Percentiles rank a stretch among this genome's conserved stretches.
phyloP scores from a whole-genome alignment of 2,329 filamentous ascomycete species.

The Myrmaecium sp. region DNA sequence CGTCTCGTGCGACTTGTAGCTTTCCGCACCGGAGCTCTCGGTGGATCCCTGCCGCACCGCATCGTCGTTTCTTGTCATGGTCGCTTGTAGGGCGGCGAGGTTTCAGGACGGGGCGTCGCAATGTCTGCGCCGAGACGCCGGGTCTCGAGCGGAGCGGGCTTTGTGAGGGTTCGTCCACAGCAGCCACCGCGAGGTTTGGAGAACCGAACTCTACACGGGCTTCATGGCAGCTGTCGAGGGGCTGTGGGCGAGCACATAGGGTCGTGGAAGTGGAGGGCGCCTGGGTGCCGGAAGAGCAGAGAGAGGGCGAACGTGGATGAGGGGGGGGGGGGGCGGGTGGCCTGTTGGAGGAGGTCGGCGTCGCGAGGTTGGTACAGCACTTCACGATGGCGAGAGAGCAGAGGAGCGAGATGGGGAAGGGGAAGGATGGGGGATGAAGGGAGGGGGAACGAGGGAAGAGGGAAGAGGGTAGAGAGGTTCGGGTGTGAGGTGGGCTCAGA shows the following conservation, averaged over 20 bases:
- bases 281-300: too few species aligned
- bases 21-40: constrained; percentile 48
- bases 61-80: constrained; percentile 51
- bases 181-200: constrained; percentile 8
- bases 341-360: too few species aligned
- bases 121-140: not conserved
- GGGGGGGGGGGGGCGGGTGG: too few species aligned
- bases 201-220: constrained; percentile 14
- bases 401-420: too few species aligned
- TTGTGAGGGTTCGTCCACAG: constrained; percentile 16
- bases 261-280: too few species aligned
- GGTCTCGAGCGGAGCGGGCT: not conserved
- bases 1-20: constrained; percentile 50
- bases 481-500: too few species aligned
- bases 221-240: constrained; percentile 17
- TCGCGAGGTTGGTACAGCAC: too few species aligned
- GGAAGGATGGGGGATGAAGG: too few species aligned
- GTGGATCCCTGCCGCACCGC: constrained; percentile 47
- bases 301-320: too few species aligned
- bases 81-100: constrained; percentile 4
- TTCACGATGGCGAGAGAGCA: too few species aligned
- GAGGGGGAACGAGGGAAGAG: too few species aligned
- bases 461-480: too few species aligned
- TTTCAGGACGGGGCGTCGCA: constrained; percentile 2
- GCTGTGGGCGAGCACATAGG: constrained; percentile 11